These are phyloP conservation scores for Curvularia lunata DNA, from an alignment of 2,329 filamentous ascomycete species.

Conservation along the genomic window DNA sequence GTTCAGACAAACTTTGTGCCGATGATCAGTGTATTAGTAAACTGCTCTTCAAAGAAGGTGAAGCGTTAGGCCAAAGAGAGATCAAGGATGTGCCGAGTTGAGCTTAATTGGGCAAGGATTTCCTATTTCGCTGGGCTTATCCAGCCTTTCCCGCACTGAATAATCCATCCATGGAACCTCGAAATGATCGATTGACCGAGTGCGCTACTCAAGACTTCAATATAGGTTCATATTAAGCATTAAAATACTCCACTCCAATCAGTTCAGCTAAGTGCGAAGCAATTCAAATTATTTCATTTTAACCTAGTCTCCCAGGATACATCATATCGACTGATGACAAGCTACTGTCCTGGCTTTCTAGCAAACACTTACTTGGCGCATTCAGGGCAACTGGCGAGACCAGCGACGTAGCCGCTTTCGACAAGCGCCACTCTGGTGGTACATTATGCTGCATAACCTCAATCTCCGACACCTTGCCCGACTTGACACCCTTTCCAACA, in stretches of 20 bases:
- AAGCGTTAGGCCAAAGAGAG: neutral
- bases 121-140: neutral
- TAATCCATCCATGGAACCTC: neutral
- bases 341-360: neutral
- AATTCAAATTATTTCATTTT: neutral
- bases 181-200: too few relatives aligned
- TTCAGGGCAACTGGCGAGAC: constrained; percentile 2
- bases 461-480: constrained; percentile 5
- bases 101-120: neutral
- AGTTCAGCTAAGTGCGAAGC: neutral
- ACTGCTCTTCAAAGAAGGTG: too few relatives aligned
- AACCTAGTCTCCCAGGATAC: constrained; percentile 5
- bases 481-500: neutral
- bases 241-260: too few relatives aligned
- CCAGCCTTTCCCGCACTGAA: too few relatives aligned
- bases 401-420: neutral
- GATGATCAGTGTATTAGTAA: too few relatives aligned
- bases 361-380: neutral
- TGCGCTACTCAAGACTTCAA: neutral
- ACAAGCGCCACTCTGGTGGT: constrained; percentile 15
- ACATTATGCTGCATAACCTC: constrained; percentile 15
- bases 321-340: neutral
- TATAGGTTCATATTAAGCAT: too few relatives aligned
- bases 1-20: too few relatives aligned
- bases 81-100: neutral